Evolutionary conservation across 2,329 filamentous ascomycete species (phyloP).

Genomic region (Neonectria punicea): DNA sequence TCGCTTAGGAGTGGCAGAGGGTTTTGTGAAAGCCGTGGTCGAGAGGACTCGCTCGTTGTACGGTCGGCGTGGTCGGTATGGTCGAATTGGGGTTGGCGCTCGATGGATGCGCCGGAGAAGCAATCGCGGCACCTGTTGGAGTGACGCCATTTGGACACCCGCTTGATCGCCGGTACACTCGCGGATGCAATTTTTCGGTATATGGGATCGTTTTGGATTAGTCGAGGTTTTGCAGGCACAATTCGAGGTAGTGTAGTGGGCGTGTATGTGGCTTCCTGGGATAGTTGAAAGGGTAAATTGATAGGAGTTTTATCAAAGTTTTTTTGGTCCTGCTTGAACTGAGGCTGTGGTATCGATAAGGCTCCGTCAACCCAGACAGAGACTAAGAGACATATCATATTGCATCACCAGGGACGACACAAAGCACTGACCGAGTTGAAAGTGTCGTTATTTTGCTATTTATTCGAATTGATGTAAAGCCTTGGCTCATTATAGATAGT

Average conservation of each 20-base stretch:
- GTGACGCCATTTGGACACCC: constrained; percentile 8
- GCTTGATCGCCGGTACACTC: not conserved
- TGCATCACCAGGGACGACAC: not conserved
- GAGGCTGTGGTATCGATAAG: constrained; percentile 35
- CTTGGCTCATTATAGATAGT: not conserved
- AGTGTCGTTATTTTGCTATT: not conserved
- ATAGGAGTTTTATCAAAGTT: constrained; percentile 12
- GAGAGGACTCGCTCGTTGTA: not conserved
- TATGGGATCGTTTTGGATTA: not conserved
- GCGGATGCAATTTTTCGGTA: not conserved
- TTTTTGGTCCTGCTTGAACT: not conserved
- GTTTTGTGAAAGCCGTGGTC: constrained; percentile 1
- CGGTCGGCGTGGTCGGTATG: not conserved
- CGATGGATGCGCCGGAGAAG: not conserved
- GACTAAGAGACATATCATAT: too few species aligned
- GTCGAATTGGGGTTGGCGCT: not conserved
- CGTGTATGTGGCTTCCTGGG: not conserved
- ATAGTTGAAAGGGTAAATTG: not conserved
- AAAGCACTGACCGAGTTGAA: not conserved
- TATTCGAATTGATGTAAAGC: not conserved
- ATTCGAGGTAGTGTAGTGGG: not conserved
- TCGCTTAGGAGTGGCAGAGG: not conserved
- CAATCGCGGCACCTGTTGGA: not conserved
- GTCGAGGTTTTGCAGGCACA: not conserved
- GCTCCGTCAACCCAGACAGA: not conserved